phyloP scores from a whole-genome alignment of 2,329 filamentous ascomycete species.

The Grosmannia clavigera region DNA sequence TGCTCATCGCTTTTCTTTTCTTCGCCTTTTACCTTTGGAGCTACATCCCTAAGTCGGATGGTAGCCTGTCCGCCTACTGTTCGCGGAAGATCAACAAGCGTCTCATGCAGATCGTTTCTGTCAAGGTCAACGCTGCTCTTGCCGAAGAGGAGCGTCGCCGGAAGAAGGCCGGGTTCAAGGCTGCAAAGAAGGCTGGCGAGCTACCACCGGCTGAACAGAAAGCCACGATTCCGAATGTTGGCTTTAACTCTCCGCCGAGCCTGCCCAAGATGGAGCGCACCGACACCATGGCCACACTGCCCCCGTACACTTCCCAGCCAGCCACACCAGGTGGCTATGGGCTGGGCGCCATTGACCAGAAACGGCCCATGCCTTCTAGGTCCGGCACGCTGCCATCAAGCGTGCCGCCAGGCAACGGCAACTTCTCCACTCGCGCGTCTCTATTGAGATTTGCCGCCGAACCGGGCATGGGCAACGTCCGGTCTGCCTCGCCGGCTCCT shows the following conservation, averaged over 20 bases:
- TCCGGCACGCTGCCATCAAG: constrained; percentile 18
- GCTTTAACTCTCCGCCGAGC: constrained; percentile 35
- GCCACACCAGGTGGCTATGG: constrained; percentile 40
- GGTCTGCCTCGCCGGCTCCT: constrained; percentile 17
- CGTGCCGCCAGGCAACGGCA: constrained; percentile 8
- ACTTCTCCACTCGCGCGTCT: constrained; percentile 18
- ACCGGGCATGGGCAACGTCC: constrained; percentile 13
- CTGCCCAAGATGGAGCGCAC: constrained; percentile 49
- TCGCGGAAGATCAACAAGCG: constrained; percentile 82
- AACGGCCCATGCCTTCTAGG: constrained; percentile 29
- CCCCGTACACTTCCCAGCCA: constrained; percentile 48
- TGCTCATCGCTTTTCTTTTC: constrained; percentile 63
- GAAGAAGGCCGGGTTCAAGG: constrained; percentile 35
- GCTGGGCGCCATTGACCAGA: constrained; percentile 39
- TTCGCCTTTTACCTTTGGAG: constrained; percentile 88
- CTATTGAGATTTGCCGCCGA: constrained; percentile 20
- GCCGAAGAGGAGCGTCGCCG: constrained; percentile 60
- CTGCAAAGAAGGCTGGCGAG: constrained; percentile 42
- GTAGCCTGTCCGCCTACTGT: constrained; percentile 73
- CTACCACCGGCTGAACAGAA: constrained; percentile 37
- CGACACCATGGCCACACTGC: constrained; percentile 50
- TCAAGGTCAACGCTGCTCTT: constrained; percentile 79
- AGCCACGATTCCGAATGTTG: constrained; percentile 51
- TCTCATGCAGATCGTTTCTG: constrained; percentile 70
- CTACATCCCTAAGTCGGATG: constrained; percentile 74